These are phyloP conservation scores for Saturnispora sekii DNA, from an alignment of 805 yeast species.

Conservation along the genomic window DNA sequence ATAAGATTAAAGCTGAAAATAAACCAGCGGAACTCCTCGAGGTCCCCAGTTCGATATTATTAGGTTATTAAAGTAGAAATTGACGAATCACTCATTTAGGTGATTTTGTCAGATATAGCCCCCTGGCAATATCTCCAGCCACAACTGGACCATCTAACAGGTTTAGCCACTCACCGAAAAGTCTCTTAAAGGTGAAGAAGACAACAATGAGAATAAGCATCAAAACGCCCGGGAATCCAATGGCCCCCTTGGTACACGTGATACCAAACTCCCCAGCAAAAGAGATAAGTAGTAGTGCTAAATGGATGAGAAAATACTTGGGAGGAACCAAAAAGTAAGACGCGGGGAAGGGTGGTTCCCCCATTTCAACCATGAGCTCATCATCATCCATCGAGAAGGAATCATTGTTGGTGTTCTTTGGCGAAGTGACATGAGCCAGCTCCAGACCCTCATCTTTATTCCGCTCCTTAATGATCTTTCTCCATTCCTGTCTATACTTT, in stretches of 20 bases:
- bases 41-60: background rate
- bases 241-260: constrained; percentile 80
- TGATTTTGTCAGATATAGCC: constrained; percentile 16
- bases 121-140: constrained; percentile 24
- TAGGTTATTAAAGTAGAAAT: background rate
- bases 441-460: background rate
- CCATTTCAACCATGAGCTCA: background rate
- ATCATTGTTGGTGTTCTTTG: background rate
- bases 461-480: background rate
- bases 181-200: constrained; percentile 49
- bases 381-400: background rate
- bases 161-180: constrained; percentile 43
- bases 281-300: constrained; percentile 52
- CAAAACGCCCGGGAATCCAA: constrained; percentile 86
- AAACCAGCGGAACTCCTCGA: too few relatives aligned
- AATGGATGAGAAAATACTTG: constrained; percentile 47
- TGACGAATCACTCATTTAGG: background rate
- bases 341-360: background rate
- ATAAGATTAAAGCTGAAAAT: too few relatives aligned
- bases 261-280: constrained; percentile 77
- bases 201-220: constrained; percentile 54
- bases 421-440: background rate
- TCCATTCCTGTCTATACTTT: constrained; percentile 20
- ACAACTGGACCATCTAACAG: constrained; percentile 46
- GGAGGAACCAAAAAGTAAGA: constrained; percentile 11